These are phyloP conservation scores for Aspergillus diversus DNA, from an alignment of 495 filamentous ascomycete species.

Conservation along the genomic window DNA sequence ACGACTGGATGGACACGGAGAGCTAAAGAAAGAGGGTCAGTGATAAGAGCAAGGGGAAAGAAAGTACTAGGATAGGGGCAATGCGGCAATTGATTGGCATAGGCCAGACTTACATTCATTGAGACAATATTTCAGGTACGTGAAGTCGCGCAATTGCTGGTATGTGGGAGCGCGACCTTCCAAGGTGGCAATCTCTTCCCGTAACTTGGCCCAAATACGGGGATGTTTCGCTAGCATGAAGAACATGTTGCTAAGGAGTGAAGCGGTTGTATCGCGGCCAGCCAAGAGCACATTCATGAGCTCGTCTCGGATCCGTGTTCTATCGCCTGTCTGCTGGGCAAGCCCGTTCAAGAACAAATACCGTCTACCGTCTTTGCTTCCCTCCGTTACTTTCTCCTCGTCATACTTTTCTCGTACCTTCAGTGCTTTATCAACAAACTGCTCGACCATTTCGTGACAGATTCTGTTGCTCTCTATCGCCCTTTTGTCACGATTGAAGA, in stretches of 20 bases:
- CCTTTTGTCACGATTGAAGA: constrained; percentile 42
- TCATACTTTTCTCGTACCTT: constrained; percentile 19
- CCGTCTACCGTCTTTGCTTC: background rate
- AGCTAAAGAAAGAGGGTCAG: background rate
- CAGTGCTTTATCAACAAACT: constrained; percentile 35
- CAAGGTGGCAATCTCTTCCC: constrained; percentile 49
- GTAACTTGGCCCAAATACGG: constrained; percentile 43
- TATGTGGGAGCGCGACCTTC: constrained; percentile 34
- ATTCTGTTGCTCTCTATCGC: constrained; percentile 30
- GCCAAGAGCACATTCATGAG: constrained; percentile 53
- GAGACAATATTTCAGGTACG: constrained; percentile 44
- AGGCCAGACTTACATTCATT: constrained; percentile 41
- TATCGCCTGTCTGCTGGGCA: constrained; percentile 23
- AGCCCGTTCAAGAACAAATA: constrained; percentile 31
- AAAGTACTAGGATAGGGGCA: too few relatives aligned
- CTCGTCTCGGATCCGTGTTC: constrained; percentile 50
- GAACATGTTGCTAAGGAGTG: constrained; percentile 54
- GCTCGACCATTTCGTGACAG: constrained; percentile 46
- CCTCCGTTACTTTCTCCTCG: background rate
- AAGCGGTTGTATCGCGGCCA: constrained; percentile 48
- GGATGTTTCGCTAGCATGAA: constrained; percentile 54
- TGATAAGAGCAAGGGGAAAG: too few relatives aligned
- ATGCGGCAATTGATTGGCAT: background rate
- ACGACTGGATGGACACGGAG: constrained; percentile 48
- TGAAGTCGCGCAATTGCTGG: constrained; percentile 34